phyloP scores from a whole-genome alignment of 768 basidiomycete genomes.

The Termitomyces eurrhizus region DNA sequence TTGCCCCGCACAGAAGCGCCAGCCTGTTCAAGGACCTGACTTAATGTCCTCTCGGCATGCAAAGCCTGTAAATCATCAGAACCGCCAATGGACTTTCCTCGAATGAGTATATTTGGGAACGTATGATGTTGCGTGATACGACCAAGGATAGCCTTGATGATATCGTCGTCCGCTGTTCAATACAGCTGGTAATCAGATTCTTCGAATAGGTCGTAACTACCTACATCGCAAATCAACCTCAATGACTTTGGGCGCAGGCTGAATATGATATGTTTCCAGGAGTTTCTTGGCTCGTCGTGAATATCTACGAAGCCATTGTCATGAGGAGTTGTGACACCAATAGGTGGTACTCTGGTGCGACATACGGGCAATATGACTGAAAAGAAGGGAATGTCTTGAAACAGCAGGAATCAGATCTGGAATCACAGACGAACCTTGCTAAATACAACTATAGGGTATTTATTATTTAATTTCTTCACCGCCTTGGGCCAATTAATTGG shows the following conservation, averaged over 20 bases:
- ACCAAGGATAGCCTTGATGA: conserved; percentile 61
- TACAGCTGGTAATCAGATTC: neutral
- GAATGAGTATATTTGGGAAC: conserved; percentile 72
- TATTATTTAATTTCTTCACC: conserved; percentile 35
- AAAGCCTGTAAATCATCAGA: conserved; percentile 54
- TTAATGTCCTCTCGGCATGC: conserved; percentile 45
- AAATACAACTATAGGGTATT: conserved; percentile 71
- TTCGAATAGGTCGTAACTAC: conserved; percentile 10
- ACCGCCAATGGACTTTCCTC: conserved; percentile 62
- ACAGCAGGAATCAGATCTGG: neutral
- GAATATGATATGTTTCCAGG: conserved; percentile 53
- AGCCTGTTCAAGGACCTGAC: conserved; percentile 40
- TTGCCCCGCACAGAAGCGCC: conserved; percentile 35
- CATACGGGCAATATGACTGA: conserved; percentile 72
- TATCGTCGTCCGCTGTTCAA: conserved; percentile 50
- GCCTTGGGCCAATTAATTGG: conserved; percentile 42
- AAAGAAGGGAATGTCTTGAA: neutral
- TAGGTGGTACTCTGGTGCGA: neutral
- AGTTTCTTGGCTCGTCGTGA: conserved; percentile 61
- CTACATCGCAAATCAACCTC: conserved; percentile 73
- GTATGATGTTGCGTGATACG: conserved; percentile 66
- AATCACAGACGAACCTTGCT: conserved; percentile 58
- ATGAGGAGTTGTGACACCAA: neutral
- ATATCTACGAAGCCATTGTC: conserved; percentile 34
- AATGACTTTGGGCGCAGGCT: conserved; percentile 62